Percentiles rank a stretch among this genome's conserved stretches.
Evolutionary conservation across 2,329 filamentous ascomycete species (phyloP).

Genomic region (Hymenotorrendiella dingleyae): DNA sequence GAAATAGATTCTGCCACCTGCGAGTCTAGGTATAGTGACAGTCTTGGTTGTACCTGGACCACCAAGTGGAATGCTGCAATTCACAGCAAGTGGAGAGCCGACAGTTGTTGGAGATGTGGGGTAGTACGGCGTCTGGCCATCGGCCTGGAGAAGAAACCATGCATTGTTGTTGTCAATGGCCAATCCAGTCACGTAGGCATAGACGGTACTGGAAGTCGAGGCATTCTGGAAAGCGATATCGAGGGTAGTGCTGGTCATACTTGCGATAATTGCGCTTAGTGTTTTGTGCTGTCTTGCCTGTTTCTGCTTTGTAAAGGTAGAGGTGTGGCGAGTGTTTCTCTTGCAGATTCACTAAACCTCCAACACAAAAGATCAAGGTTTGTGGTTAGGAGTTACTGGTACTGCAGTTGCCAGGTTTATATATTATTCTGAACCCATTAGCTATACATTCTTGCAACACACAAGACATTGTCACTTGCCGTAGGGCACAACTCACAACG

Average conservation of each 20-base stretch:
- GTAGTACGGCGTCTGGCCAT: conserved; percentile 60
- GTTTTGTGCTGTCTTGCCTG: no score
- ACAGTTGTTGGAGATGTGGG: conserved; percentile 51
- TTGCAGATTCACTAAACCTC: no score
- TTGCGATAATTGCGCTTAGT: no score
- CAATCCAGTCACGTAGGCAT: conserved; percentile 65
- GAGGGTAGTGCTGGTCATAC: conserved; percentile 31
- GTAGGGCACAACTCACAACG: no score
- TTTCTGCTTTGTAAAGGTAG: no score
- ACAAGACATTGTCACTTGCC: no score
- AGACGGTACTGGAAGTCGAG: conserved; percentile 53
- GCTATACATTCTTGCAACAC: no score
- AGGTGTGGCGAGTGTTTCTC: no score
- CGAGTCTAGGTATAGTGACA: conserved; percentile 63
- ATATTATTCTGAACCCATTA: no score
- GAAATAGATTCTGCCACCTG: conserved; percentile 69
- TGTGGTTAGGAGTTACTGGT: no score
- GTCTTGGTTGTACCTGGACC: conserved; percentile 51
- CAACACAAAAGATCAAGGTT: no score
- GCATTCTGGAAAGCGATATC: conserved; percentile 60
- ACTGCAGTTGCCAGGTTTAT: no score
- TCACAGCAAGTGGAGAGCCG: conserved; percentile 44
- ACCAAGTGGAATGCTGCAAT: conserved; percentile 61
- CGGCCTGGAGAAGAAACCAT: conserved; percentile 56
- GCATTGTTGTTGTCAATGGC: conserved; percentile 54